Conservation (phyloP, 495 filamentous ascomycete genomes). For the Hypoxylon cercidicola region DNA sequence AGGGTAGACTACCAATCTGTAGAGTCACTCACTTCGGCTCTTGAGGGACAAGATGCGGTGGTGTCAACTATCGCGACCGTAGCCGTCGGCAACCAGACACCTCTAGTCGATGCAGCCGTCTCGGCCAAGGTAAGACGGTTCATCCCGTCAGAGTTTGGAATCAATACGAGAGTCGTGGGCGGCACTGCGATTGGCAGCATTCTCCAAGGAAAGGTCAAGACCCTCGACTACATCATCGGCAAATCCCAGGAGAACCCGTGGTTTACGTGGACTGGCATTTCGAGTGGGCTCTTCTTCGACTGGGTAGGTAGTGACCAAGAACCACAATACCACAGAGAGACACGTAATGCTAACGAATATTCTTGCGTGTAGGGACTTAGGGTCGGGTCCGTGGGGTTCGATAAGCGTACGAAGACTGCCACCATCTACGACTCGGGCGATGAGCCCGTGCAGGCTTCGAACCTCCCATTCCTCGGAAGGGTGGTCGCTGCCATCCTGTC, state of each 20-base stretch:
- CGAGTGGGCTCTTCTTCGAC: slow-evolving; percentile 63
- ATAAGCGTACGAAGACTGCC: slow-evolving; percentile 56
- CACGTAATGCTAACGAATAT: slow-evolving; percentile 14
- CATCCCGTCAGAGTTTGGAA: slow-evolving; percentile 72
- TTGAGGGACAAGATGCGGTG: slow-evolving; percentile 66
- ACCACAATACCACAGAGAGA: not conserved
- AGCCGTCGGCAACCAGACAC: slow-evolving; percentile 53
- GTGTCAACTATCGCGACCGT: slow-evolving; percentile 60
- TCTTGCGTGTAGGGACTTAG: slow-evolving; percentile 53
- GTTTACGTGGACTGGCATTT: slow-evolving; percentile 64
- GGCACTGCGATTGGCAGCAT: slow-evolving; percentile 52
- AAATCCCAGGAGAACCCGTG: slow-evolving; percentile 47
- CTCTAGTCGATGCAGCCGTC: slow-evolving; percentile 68
- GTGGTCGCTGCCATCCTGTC: slow-evolving; percentile 60
- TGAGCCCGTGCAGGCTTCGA: slow-evolving; percentile 58
- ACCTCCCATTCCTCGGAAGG: slow-evolving; percentile 57
- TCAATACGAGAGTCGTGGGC: slow-evolving; percentile 53
- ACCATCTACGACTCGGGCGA: slow-evolving; percentile 66
- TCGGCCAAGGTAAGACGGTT: slow-evolving; percentile 69
- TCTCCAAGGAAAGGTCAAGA: slow-evolving; percentile 59
- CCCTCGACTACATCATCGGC: slow-evolving; percentile 61
- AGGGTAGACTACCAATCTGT: slow-evolving; percentile 66
- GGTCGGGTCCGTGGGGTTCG: slow-evolving; percentile 48
- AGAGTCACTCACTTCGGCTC: slow-evolving; percentile 59
- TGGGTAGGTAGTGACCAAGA: slow-evolving; percentile 49